Base-by-base conservation (phyloP, 495 filamentous ascomycete species). In the Aspergillus baeticus region DNA sequence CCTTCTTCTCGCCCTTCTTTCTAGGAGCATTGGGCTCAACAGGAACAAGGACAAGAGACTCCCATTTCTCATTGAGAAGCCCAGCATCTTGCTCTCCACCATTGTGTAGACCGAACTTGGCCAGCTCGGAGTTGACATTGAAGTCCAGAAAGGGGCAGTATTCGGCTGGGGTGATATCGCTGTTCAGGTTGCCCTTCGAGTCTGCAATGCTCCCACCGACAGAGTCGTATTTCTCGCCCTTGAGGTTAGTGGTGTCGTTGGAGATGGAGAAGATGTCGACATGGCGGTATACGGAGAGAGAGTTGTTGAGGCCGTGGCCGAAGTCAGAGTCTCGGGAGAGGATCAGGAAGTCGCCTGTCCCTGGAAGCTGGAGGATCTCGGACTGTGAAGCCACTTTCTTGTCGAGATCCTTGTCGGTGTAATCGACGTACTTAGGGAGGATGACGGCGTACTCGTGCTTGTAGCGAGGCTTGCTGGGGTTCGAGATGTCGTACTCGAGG, bases 51-150 rank as follows among this genome's bases (percentile, higher is more conserved):
- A 83, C 80, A 23, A 94, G 63, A 34, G 80, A 78, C 74, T 94
- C 89, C 90, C 89, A 94, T 65, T 92, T 94, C 77, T 92, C 89
- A 66, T 92, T 89, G 60, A 90, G 67, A 22, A 90, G 66, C 1
- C 63, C 57, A 8, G 60, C 54, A 63, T 87, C 79, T 61, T 82
- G 77, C 1, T 65, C 67, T 0, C 82, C 84, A 2, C 88, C 87
- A 60, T 91, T 90, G 58, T 88, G 85, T 10, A 90, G 60, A 0
- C 82, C 80, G 62, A 92, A 92, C 38, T 82, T 80, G 36, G 76
- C 80, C 21, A 92, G 74, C 72, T 92, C 77, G 11, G 70, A 58
- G 51, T 89, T 86, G 42, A 87, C 72, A 69, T 92, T 94, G 61
- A 81, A 89, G 67, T 91, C 86, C 34, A 92, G 57, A 67, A 87